Base-by-base conservation (phyloP, 148 eudicot genomes). In the Agrostemma githago region DNA sequence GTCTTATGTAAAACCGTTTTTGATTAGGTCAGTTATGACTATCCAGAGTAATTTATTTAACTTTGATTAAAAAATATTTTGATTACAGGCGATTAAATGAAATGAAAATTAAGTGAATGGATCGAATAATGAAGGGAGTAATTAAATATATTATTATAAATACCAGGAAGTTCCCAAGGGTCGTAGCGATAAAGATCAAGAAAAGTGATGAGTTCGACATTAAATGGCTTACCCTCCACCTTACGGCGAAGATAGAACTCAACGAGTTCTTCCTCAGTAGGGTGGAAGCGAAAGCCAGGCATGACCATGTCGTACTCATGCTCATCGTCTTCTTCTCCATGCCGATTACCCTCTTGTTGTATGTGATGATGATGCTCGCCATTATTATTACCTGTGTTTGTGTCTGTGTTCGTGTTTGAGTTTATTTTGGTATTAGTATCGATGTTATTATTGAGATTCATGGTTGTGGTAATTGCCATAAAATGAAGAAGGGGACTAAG, bases 101-200 rank as follows among this genome's bases (percentile, higher is more conserved):
- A 26, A 26, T 26, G 34, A 26, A 26, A 26, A 26, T 26, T 26
- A 26, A 26, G 34, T 26, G 34, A 26, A 26, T 26, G 1, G 34
- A 26, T n/a, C n/a, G n/a, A n/a, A n/a, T n/a, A n/a, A 26, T 46
- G 8, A 46, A 46, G 51, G 5, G 1, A 0, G 5, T 43, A 65
- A 38, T 4, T 62, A 3, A 1, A 62, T 6, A 26, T 7, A 43
- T 43, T 46, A 46, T 21, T 39, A 56, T 72, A 74, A 3, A 48
- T 90, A 93, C 98, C 96, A 69, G 98, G 98, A 21, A 93, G 96
- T 56, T 93, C 96, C 98, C 98, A 93, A 34, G 98, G 98, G 83
- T 93, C 98, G 12, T 93, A 90, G 71, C 98, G 93, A 68, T 89
- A 93, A 62, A 93, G 98, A 83, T 90, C 98, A 11, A 93, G 88